These are phyloP conservation scores for Plasmodium malariae DNA, from an alignment of 169 alveolate species.

Conservation along the genomic window DNA sequence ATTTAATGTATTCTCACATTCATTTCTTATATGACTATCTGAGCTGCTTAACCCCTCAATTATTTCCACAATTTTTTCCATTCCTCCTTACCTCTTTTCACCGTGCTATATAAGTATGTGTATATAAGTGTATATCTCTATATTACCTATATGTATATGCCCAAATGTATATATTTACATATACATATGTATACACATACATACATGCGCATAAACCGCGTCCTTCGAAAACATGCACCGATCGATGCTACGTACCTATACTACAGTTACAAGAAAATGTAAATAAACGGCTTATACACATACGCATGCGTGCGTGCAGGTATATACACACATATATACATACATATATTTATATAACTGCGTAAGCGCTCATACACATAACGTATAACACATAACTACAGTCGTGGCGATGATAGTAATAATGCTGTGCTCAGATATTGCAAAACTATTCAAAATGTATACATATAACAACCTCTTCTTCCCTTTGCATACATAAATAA, in stretches of 20 bases:
- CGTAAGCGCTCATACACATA: too few species aligned
- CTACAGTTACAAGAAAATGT: too few species aligned
- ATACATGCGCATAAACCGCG: background rate
- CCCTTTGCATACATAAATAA: too few species aligned
- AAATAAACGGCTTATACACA: background rate
- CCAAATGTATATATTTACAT: background rate
- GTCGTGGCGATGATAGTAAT: background rate
- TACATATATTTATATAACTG: background rate
- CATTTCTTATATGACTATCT: conserved; percentile 80
- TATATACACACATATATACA: background rate
- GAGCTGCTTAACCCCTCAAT: conserved; percentile 84
- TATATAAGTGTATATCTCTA: too few species aligned
- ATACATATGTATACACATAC: background rate
- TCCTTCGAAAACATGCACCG: too few species aligned
- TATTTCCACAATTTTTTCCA: conserved; percentile 79
- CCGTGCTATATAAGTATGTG: too few species aligned
- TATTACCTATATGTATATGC: background rate
- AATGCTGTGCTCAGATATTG: background rate
- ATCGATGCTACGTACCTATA: too few species aligned
- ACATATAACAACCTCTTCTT: background rate
- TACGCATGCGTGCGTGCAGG: background rate
- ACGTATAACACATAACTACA: too few species aligned
- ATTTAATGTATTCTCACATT: conserved; percentile 83
- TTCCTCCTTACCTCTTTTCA: background rate
- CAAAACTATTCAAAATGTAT: background rate